phyloP scores from a whole-genome alignment of 2,329 filamentous ascomycete species.

The Volutella citrinella region DNA sequence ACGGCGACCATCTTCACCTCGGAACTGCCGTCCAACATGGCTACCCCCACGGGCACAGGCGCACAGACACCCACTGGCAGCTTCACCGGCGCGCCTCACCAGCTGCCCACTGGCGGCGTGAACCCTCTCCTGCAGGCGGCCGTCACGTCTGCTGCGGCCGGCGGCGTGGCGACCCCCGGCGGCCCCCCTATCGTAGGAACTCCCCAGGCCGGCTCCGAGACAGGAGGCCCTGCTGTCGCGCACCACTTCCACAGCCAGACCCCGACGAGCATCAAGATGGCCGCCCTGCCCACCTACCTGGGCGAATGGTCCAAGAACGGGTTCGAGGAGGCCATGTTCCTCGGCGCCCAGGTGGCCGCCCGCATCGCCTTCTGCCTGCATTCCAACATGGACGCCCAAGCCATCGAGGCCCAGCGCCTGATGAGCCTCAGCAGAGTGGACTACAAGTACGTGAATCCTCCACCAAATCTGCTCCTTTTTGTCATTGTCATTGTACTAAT shows the following conservation, averaged over 20 bases:
- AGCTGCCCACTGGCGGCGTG: slow-evolving; percentile 60
- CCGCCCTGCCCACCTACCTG: slow-evolving; percentile 79
- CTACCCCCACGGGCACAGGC: slow-evolving; percentile 85
- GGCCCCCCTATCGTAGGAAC: slow-evolving; percentile 33
- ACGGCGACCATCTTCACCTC: slow-evolving; percentile 96
- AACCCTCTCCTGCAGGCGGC: slow-evolving; percentile 91
- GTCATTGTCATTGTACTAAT: too few relatives aligned
- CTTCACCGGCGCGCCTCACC: slow-evolving; percentile 52
- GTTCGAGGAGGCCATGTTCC: slow-evolving; percentile 79
- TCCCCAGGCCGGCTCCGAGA: slow-evolving; percentile 39
- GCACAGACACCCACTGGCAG: slow-evolving; percentile 80
- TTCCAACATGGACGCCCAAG: slow-evolving; percentile 50
- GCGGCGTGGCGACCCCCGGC: slow-evolving; percentile 40
- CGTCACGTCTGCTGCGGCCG: slow-evolving; percentile 71
- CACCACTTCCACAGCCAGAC: slow-evolving; percentile 65
- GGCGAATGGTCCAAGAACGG: slow-evolving; percentile 83
- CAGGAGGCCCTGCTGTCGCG: slow-evolving; percentile 31
- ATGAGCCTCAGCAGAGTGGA: slow-evolving; percentile 59
- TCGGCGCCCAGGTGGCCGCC: slow-evolving; percentile 83
- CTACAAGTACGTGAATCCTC: slow-evolving; percentile 60
- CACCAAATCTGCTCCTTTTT: too few relatives aligned
- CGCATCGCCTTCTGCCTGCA: slow-evolving; percentile 57
- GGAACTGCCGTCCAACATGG: slow-evolving; percentile 90
- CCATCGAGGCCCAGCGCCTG: slow-evolving; percentile 49
- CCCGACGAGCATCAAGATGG: slow-evolving; percentile 78